Evolutionary conservation across 345 rosid species (phyloP), one percentile per base, ranked within the genome.

Genomic region (Bruguiera parviflora): DNA sequence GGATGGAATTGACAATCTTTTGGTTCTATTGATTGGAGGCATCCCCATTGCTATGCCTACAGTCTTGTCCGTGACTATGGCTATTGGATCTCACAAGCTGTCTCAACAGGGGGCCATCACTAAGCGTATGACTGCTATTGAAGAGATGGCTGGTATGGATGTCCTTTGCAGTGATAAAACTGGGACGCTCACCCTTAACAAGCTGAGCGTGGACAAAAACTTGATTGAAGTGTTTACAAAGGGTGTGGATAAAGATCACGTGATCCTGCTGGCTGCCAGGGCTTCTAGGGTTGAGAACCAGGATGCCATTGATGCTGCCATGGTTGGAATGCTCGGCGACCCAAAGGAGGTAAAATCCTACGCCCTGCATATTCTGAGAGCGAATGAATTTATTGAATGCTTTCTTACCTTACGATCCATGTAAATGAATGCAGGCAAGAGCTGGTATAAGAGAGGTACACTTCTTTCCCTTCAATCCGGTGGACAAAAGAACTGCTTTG

Each of bases 141-240:
- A 91, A 70, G 96, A 91, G 73, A 83, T 89, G 97, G 97, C 96
- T 9, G 96, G 97, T 28, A 90, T 90, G 96, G 96, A 90, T 74
- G 96, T 90, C 69, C 85, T 90, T 13, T 88, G 97, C 75, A 91
- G 97, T 22, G 97, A 91, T 24, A 89, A 89, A 78, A 91, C 97
- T 4, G 97, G 97, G 32, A 89, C 97, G 7, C 72, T 91, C 58
- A 91, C 97, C 5, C 86, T 91, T 0, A 91, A 91, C 87, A 91
- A 88, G 82, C 83, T 91, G 64, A 91, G 85, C 65, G 88, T 91
- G 37, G 97, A 91, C 75, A 86, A 64, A 68, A 87, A 75, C 78
- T 80, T 91, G 69, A 73, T 91, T 60, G 97, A 89, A 82, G 97
- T 89, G 71, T 89, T 82, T 47, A 68, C 75, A 39, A 91, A 78